Evolutionary conservation across 2,329 filamentous ascomycete species (phyloP), one percentile per base, ranked within the genome.

Genomic region (Colletotrichum magnum): DNA sequence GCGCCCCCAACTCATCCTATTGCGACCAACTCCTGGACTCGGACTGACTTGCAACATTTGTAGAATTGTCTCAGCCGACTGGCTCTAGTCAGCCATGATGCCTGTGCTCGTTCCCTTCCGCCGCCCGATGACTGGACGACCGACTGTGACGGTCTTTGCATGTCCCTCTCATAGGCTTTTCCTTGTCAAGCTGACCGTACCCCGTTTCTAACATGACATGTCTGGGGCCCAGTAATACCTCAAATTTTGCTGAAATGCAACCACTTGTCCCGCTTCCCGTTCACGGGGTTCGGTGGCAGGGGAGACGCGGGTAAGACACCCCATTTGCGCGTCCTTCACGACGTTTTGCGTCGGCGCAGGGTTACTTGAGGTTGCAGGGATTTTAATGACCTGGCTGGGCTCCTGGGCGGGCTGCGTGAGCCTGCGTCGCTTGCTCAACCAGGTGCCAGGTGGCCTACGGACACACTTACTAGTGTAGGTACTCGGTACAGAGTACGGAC

Each of bases 361-460:
- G 54, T 60, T 58, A 18, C 28, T 47, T 9, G 32, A 5, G 15
- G 28, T 56, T 60, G 62, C 66, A 69, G 62, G 66, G 66, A 66
- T 69, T 56, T 69, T 69, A 69, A 69, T 69, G 66, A 66, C 62
- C 56, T 65, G 50, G 66, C 61, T 51, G 28, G 54, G 18, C 41
- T 61, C 39, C 16, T 43, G 32, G 32, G 32, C 32, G 45, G 18
- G 15, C 18, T 47, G 45, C 32, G 32, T 36, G 21, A 24, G 21
- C 21, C 21, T 24, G 21, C 21, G 32, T 36, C 32, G 32, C 32
- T 36, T 36, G 32, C 32, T 36, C 32, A 36, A 36, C 32, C 32
- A 36, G 32, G 21, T 24, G 21, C 21, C 32, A 36, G 32, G 32
- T 10, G 32, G 32, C 7, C 32, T 36, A 36, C 21, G 21, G 21